Evolutionary conservation across 345 rosid species (phyloP).

Genomic region (Acer yangbiense): DNA sequence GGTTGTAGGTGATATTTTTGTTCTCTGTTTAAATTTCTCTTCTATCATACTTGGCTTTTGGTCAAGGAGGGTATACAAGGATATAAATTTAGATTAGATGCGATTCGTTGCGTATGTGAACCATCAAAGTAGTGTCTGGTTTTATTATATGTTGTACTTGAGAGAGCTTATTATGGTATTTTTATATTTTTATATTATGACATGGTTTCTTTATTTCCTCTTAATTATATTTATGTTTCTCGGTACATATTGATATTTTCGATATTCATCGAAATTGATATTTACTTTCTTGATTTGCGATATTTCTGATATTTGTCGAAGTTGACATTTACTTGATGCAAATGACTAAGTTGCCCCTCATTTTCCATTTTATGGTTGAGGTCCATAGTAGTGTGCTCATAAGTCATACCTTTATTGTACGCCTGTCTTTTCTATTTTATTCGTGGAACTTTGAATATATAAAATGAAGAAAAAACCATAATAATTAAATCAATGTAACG

Average conservation of each 20-base stretch:
- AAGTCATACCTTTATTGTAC: not conserved
- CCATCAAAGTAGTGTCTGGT: not conserved
- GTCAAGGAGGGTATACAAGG: not conserved
- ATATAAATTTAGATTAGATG: not conserved
- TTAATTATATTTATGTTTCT: no score
- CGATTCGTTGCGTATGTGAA: not conserved
- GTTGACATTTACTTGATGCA: no score
- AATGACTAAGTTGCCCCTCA: no score
- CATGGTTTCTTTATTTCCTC: not conserved
- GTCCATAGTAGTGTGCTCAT: no score
- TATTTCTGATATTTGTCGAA: no score
- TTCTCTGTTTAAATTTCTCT: conserved; percentile 4
- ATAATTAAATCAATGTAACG: no score
- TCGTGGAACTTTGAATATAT: not conserved
- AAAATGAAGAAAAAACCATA: no score
- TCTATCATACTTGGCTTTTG: not conserved
- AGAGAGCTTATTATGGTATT: not conserved
- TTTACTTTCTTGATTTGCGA: no score
- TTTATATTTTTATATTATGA: not conserved
- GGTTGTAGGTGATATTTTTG: conserved; percentile 9
- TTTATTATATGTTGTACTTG: conserved; percentile 7
- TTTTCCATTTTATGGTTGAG: no score
- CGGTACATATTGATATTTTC: no score
- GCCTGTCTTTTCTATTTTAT: not conserved
- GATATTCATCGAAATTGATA: no score